Conservation (phyloP, 257 asterid genomes). For the Ballota nigra region DNA sequence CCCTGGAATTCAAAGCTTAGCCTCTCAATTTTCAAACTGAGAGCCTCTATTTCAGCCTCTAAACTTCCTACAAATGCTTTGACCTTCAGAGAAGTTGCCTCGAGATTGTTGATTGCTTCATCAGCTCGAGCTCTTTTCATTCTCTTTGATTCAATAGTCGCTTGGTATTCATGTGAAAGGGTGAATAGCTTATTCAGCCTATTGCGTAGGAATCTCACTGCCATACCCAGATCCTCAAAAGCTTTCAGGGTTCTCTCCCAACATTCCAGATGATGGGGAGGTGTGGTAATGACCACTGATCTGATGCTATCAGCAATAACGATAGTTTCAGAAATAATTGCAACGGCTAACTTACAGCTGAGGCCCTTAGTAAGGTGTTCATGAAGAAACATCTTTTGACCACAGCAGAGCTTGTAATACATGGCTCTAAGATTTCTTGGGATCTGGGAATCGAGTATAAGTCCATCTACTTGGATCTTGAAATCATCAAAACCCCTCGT, state of each 20-base stretch:
- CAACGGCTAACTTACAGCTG: slow-evolving; percentile 50
- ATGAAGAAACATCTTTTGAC: slow-evolving; percentile 53
- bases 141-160: slow-evolving; percentile 22
- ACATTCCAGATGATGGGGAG: slow-evolving; percentile 29
- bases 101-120: slow-evolving; percentile 29
- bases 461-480: slow-evolving; percentile 45
- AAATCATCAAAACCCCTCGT: slow-evolving; percentile 46
- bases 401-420: slow-evolving; percentile 57
- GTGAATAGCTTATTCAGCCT: slow-evolving; percentile 34
- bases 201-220: slow-evolving; percentile 48
- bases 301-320: slow-evolving; percentile 54
- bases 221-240: slow-evolving; percentile 65
- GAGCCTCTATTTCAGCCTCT: slow-evolving; percentile 40
- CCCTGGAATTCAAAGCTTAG: slow-evolving; percentile 26
- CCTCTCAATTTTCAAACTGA: slow-evolving; percentile 30
- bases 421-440: slow-evolving; percentile 33
- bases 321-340: slow-evolving; percentile 45
- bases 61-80: slow-evolving; percentile 23
- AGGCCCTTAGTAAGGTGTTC: slow-evolving; percentile 45
- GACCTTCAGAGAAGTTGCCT: slow-evolving; percentile 24
- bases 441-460: slow-evolving; percentile 46
- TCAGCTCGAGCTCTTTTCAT: slow-evolving; percentile 26
- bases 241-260: slow-evolving; percentile 60
- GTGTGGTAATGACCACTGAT: slow-evolving; percentile 32
- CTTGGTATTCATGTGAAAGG: slow-evolving; percentile 30